Evolutionary conservation across 169 alveolate species (phyloP).

Genomic region (Plasmodium gaboni): DNA sequence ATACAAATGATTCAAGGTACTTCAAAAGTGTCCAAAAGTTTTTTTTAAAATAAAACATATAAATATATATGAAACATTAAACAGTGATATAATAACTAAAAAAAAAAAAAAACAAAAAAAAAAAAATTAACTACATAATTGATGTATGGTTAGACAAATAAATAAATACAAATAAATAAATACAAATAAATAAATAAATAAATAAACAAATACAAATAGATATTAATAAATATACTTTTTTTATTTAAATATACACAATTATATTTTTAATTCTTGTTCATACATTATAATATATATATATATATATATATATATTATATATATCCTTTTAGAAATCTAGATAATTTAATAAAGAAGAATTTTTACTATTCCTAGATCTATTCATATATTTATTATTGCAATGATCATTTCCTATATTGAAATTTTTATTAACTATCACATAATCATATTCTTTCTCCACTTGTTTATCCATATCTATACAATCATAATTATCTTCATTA

Average conservation of each 20-base stretch:
- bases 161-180: no score
- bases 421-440: conserved; percentile 41
- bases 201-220: background rate
- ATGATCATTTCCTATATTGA: conserved; percentile 8
- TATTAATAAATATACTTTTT: background rate
- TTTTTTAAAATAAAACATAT: no score
- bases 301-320: background rate
- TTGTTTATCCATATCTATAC: background rate
- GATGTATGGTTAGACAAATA: no score
- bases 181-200: background rate
- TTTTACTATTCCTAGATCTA: conserved; percentile 13
- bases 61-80: no score
- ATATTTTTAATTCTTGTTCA: no score
- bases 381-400: conserved; percentile 2
- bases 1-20: no score
- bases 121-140: no score
- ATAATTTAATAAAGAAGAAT: conserved; percentile 52
- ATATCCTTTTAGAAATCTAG: conserved; percentile 29
- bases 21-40: no score
- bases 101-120: no score
- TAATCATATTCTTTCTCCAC: conserved; percentile 37
- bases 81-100: no score
- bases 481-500: conserved; percentile 12
- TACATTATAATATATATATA: conserved; percentile 1
- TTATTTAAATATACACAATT: background rate